Evolutionary conservation across 163 green algal species (phyloP).

Genomic region (Prototheca cutis): DNA sequence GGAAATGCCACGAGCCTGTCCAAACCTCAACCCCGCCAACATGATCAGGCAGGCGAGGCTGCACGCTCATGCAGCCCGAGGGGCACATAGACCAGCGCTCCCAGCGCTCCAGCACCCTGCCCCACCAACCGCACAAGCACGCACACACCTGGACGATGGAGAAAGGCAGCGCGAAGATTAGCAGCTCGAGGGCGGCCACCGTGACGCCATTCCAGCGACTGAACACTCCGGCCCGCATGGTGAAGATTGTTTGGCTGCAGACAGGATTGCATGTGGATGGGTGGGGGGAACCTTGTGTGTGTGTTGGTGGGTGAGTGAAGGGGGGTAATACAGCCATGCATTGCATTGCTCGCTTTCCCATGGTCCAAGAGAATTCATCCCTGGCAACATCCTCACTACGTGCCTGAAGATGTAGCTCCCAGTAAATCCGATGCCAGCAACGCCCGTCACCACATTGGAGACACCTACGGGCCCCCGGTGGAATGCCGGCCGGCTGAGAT

Average conservation of each 20-base stretch:
- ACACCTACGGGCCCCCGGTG: constrained; percentile 15
- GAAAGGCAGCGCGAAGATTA: constrained; percentile 58
- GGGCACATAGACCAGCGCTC: no score
- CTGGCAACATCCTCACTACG: no score
- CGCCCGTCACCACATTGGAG: constrained; percentile 30
- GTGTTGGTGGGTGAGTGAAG: no score
- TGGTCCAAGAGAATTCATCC: no score
- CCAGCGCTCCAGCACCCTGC: no score
- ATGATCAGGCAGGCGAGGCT: not conserved
- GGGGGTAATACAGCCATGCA: no score
- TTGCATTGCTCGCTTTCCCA: no score
- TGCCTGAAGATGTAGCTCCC: constrained; percentile 51
- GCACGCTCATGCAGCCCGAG: no score
- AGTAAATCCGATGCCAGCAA: constrained; percentile 34
- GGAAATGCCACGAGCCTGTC: no score
- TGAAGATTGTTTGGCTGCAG: constrained; percentile 60
- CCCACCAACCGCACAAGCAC: no score
- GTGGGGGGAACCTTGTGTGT: not conserved
- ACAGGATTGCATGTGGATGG: not conserved
- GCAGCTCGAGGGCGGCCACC: constrained; percentile 37
- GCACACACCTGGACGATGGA: constrained; percentile 23
- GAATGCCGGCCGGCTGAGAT: no score
- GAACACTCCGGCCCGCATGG: constrained; percentile 55
- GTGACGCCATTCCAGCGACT: constrained; percentile 48
- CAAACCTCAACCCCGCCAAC: no score